phyloP scores from a whole-genome alignment of 202 grass and related monocot species.

The Hordeum pubiflorum region DNA sequence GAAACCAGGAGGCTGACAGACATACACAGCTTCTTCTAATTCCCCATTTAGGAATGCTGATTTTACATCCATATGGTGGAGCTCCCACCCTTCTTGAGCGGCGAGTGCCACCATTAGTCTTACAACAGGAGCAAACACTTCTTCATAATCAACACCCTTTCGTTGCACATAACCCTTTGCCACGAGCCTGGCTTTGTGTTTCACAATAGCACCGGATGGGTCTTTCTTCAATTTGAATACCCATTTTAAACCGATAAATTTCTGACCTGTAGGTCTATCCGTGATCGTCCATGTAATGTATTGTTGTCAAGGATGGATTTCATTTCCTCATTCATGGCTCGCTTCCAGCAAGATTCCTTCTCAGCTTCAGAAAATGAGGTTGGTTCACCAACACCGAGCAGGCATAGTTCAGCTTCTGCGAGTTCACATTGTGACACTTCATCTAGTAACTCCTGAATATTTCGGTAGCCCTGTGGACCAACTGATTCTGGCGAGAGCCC shows the following conservation, averaged over 20 bases:
- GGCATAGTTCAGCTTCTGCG: no score
- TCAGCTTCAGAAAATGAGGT: no score
- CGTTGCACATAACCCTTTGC: neutral
- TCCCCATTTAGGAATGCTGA: neutral
- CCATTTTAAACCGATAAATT: neutral
- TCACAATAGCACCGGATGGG: neutral
- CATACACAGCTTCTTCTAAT: neutral
- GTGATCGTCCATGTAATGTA: neutral
- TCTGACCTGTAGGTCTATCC: neutral
- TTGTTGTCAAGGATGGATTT: neutral
- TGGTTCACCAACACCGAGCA: no score
- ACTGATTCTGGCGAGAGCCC: no score
- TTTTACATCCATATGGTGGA: neutral
- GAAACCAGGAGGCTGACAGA: neutral
- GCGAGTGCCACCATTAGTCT: neutral
- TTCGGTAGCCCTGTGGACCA: no score
- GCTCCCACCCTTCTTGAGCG: neutral
- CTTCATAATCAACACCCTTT: neutral
- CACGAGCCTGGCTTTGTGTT: neutral
- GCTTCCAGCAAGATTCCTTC: no score
- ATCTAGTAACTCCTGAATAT: no score
- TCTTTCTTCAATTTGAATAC: neutral
- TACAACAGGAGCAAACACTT: neutral
- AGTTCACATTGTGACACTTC: no score
- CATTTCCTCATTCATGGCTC: neutral